A percentile compares a stretch with the other conserved stretches of the same genome.
These are phyloP conservation scores for Phytophthora pisi DNA, from an alignment of 352 stramenopile genomes.

Conservation along the genomic window DNA sequence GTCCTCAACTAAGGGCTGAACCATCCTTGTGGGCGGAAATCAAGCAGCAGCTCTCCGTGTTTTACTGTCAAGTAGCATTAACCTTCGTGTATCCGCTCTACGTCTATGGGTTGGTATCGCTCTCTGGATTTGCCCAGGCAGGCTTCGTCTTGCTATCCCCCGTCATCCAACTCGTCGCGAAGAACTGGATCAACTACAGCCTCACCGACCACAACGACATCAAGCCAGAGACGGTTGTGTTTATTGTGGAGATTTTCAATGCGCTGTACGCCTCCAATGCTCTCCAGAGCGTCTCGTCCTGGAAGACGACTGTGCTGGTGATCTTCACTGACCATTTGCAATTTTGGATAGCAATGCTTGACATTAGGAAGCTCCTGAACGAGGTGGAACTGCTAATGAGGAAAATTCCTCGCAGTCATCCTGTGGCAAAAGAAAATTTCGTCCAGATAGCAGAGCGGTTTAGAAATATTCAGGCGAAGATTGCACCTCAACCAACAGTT, in stretches of 20 bases:
- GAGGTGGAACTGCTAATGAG: not conserved
- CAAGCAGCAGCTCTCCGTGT: conserved; percentile 5
- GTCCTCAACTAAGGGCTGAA: not conserved
- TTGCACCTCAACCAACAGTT: not conserved
- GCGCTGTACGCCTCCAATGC: not conserved
- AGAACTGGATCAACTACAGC: conserved; percentile 22
- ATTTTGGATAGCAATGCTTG: not conserved
- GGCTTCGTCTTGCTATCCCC: conserved; percentile 19
- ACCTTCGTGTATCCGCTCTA: conserved; percentile 32
- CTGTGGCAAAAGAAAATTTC: not conserved
- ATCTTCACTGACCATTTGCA: not conserved
- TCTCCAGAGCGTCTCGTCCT: not conserved
- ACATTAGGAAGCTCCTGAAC: not conserved
- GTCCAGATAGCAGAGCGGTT: not conserved
- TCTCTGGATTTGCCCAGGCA: conserved; percentile 7
- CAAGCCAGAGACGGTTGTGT: not conserved
- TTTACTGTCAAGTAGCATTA: conserved; percentile 19
- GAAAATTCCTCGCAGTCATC: not conserved
- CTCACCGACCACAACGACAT: conserved; percentile 1
- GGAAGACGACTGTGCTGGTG: not conserved
- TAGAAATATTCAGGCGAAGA: not conserved
- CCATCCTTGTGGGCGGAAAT: conserved; percentile 1
- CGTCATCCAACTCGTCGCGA: conserved; percentile 31
- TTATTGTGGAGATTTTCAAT: not conserved
- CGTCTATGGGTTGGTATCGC: conserved; percentile 15